Evolutionary conservation across 805 yeast species (phyloP), one percentile per base, ranked within the genome.

Genomic region (Wickerhamomyces ciferrii): DNA sequence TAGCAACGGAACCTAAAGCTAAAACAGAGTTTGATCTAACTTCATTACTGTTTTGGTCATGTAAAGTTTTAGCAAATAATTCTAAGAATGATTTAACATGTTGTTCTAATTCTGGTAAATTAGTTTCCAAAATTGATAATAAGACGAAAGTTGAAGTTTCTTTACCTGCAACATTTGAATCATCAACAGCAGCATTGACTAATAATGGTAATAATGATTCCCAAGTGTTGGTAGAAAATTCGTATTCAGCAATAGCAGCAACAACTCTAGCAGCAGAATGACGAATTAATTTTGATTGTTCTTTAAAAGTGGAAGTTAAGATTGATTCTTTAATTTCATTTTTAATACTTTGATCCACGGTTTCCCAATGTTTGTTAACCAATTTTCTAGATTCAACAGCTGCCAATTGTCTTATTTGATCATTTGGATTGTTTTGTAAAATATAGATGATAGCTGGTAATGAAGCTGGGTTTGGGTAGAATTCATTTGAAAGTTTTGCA

Each of bases 361-460:
- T 25, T 21, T 58, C 65, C 98, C 98, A 94, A 60, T 81, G 82
- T 53, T 75, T 72, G 44, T 74, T 61, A 36, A 91, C 80, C 61
- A 86, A 78, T 67, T 94, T 94, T 69, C 96, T 82, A 37, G 91
- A 89, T 71, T 94, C 99, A 52, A 94, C 96, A 51, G 97, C 95
- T n/a, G 97, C 95, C 51, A 94, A 75, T 67, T 90, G 96, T 60
- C 87, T 85, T 56, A 91, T 64, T 58, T 86, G 87, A 53, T 78
- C 84, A 58, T 83, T 83, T 37, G 75, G 68, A 55, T 83, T 81
- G 54, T 73, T 75, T 66, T 87, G 90, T 60, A 89, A 74, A 50
- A 94, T 79, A 59, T 87, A 94, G 56, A 92, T 72, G 63, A 92
- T 73, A 11, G 96, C 83, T 18, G 96, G 94, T 49, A 92, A 75